A percentile compares a stretch with the other conserved stretches of the same genome.
Evolutionary conservation across 768 basidiomycete species (phyloP).

Genomic region (Cubamyces lactineus): DNA sequence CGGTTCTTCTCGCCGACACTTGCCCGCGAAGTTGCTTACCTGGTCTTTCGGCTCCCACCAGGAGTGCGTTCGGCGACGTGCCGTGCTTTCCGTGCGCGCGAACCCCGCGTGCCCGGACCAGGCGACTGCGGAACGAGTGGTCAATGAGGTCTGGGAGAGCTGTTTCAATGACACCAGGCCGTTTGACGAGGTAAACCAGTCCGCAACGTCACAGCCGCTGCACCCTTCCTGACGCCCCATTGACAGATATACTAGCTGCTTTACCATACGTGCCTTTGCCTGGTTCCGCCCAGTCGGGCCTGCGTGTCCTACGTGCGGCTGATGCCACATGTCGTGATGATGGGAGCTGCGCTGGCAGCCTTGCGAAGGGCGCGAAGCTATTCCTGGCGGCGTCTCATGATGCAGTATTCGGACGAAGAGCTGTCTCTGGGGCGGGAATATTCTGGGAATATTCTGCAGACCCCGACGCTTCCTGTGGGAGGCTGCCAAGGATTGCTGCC

Average conservation of each 20-base stretch:
- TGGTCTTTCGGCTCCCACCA: conserved; percentile 35
- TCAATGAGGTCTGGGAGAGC: conserved; percentile 97
- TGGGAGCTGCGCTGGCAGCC: not conserved
- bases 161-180: conserved; percentile 95
- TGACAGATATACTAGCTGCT: conserved; percentile 21
- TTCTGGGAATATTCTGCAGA: conserved; percentile 5
- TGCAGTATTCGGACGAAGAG: conserved; percentile 12
- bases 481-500: not conserved
- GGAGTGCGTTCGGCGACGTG: conserved; percentile 90
- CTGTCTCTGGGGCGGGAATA: conserved; percentile 6
- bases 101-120: conserved; percentile 81
- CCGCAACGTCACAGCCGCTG: not conserved
- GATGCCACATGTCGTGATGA: conserved; percentile 23
- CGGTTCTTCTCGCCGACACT: conserved; percentile 27
- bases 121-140: conserved; percentile 81
- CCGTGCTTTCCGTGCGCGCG: conserved; percentile 75
- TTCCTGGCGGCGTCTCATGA: conserved; percentile 18
- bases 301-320: not conserved
- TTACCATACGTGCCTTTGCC: not conserved
- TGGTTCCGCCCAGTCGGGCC: no score
- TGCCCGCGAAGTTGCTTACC: conserved; percentile 4
- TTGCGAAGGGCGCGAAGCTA: conserved; percentile 6
- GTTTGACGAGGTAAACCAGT: conserved; percentile 82
- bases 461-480: conserved; percentile 17
- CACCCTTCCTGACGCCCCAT: not conserved